Percentiles rank a stretch among this genome's conserved stretches.
Conservation (phyloP, 1,284 basidiomycete genomes). For the Clitocybe nebularis region DNA sequence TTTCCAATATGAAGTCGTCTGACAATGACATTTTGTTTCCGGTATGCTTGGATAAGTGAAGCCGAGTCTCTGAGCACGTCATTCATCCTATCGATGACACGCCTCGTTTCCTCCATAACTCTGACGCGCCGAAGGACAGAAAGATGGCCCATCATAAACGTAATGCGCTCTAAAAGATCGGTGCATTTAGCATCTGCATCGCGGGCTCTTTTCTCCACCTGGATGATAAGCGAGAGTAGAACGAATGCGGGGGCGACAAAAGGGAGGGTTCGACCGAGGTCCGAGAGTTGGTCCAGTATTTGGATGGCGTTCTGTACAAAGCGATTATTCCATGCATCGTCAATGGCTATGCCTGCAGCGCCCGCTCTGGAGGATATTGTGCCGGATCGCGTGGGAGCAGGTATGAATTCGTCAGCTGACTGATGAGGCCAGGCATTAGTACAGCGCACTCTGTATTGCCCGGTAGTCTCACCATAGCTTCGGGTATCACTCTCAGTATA, state of each 20-base stretch:
- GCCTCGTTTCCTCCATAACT: slow-evolving; percentile 26
- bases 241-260: slow-evolving; percentile 35
- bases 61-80: slow-evolving; percentile 18
- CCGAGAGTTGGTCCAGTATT: slow-evolving; percentile 27
- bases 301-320: slow-evolving; percentile 25
- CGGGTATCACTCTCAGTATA: too few species aligned
- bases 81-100: slow-evolving; percentile 24
- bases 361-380: too few species aligned
- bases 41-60: slow-evolving; percentile 29
- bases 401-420: too few species aligned
- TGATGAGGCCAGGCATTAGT: too few species aligned
- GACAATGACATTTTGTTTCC: slow-evolving; percentile 28
- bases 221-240: slow-evolving; percentile 34
- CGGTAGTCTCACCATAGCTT: too few species aligned
- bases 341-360: background rate
- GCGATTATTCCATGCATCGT: slow-evolving; percentile 12
- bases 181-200: slow-evolving; percentile 34
- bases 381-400: too few species aligned
- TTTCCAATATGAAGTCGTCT: slow-evolving; percentile 31
- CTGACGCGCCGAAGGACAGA: slow-evolving; percentile 28
- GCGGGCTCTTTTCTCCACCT: slow-evolving; percentile 31
- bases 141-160: slow-evolving; percentile 35
- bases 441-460: too few species aligned
- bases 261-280: slow-evolving; percentile 31
- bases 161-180: slow-evolving; percentile 35